Evolutionary conservation across 768 basidiomycete species (phyloP), one percentile per base, ranked within the genome.

Genomic region (Strobilomyces dryophilus): DNA sequence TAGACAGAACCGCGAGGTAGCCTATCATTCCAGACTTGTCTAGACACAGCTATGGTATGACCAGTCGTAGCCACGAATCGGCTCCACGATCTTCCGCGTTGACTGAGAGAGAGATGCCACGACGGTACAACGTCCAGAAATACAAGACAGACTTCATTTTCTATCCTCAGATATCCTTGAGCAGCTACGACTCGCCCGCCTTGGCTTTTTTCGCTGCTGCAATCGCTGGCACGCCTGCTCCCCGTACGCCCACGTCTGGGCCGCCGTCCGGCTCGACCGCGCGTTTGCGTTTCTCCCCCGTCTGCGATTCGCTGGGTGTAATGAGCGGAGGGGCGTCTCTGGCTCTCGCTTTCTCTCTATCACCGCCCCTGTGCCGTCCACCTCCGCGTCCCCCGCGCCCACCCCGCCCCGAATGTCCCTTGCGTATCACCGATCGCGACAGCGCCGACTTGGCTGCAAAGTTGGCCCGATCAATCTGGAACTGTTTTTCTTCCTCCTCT

Each of bases 261-360:
- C 85, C 89, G 58, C 88, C 89, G 61, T 90, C 89, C 2, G 87
- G 88, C 63, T 90, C 89, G 0, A 87, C 75, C 1, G 78, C 83
- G 36, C 87, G 80, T 66, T 90, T 92, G 54, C 89, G 75, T 73
- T 92, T 92, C 58, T 86, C 86, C 27, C 87, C 87, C 2, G 73
- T 66, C 53, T 74, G 73, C 39, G 80, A 81, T 8, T 73, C 78
- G 5, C 65, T 73, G 11, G 60, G 62, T 3, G 61, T 55, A 18
- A 65, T 47, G 5, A 45, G 58, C 11, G 71, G 60, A 11, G 55
- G 54, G 5, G 56, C 63, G 10, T 53, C 57, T 4, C 49, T 61
- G 17, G 53, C 55, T 20, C 52, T 66, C 15, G 49, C 39, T 39
- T 52, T 63, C 2, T 49, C 57, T 43, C 63, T 55, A 41, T 58